Base-by-base conservation (phyloP, 345 rosid species). In the Erucastrum elatum region DNA sequence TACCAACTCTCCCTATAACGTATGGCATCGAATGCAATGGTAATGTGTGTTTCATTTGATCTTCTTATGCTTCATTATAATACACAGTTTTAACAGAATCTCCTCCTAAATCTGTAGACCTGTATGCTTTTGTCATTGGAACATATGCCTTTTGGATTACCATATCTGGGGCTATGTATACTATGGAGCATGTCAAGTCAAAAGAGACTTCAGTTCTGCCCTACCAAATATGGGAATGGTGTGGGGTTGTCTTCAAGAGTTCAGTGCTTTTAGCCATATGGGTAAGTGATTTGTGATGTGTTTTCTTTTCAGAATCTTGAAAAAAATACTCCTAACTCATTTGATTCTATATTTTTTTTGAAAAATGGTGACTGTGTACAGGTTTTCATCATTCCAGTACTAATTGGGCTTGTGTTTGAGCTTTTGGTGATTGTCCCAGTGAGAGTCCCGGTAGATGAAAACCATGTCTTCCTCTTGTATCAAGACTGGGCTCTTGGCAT, bases 11-110 rank as follows among this genome's bases (percentile, higher is more conserved):
- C 59, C 99, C 99, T 46, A 87, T 91, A 84, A 93, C 99, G 76
- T 98, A 93, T 64, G 99, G 97, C 80, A 86, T 95, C 84, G 93
- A 93, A 80, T 95, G 96, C 91, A 95, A 95, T 49, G 99, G 99
- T 95, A 90, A 71, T n/a, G 10, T 55, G 12, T 71, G 66, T 61
- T 71, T 21, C 34, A 65, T 29, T 33, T 56, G 12, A 30, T 65
- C 4, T 33, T 26, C 29, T 37, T 37, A 11, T 1, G 13, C 13
- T 3, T 60, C 21, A 27, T 21, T 63, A 0, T 7, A 15, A 39
- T 49, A 29, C 46, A 41, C 30, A 9, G 21, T 2, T 6, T 15
- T 80, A 80, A 80, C 11, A 39, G 6, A 6, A 39, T 39, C 6
- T 39, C 11, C 9, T 2, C 12, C 2, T 84, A 66, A 81, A 13